phyloP scores from a whole-genome alignment of 345 rosid genomes.

The Eucalyptus pauciflora region DNA sequence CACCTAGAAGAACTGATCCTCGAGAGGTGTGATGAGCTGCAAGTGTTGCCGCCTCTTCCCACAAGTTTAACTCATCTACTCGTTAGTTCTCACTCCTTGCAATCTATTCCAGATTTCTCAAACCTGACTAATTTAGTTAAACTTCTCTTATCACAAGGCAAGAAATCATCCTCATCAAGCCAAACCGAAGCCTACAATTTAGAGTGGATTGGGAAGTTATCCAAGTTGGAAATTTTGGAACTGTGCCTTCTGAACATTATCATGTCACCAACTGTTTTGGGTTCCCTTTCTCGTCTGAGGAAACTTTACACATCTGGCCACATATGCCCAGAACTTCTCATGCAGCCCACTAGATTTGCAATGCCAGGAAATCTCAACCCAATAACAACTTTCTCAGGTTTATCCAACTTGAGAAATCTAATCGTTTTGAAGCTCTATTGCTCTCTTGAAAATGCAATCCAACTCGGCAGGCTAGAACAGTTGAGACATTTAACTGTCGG shows the following conservation, averaged over 20 bases:
- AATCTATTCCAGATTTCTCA: background rate
- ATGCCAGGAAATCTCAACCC: too few relatives aligned
- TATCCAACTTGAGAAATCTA: background rate
- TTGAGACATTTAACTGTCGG: too few relatives aligned
- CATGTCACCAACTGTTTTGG: background rate
- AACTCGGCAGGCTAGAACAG: background rate
- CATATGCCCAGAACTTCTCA: too few relatives aligned
- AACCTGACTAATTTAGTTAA: background rate
- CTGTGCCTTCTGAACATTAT: background rate
- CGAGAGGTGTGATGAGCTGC: rapidly evolving
- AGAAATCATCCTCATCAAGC: rapidly evolving
- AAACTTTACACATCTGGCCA: background rate
- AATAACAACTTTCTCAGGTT: too few relatives aligned
- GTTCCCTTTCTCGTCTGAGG: background rate
- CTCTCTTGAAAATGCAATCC: background rate
- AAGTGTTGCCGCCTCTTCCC: background rate
- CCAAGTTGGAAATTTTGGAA: background rate
- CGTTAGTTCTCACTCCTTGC: background rate
- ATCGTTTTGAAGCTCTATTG: background rate
- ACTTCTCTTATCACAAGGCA: background rate
- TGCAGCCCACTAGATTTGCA: too few relatives aligned
- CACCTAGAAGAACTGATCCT: background rate
- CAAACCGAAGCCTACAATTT: rapidly evolving
- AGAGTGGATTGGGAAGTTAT: too few relatives aligned
- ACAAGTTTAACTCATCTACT: background rate